phyloP scores from a whole-genome alignment of 176 grass and related monocot species.

The Hyparrhenia diplandra region DNA sequence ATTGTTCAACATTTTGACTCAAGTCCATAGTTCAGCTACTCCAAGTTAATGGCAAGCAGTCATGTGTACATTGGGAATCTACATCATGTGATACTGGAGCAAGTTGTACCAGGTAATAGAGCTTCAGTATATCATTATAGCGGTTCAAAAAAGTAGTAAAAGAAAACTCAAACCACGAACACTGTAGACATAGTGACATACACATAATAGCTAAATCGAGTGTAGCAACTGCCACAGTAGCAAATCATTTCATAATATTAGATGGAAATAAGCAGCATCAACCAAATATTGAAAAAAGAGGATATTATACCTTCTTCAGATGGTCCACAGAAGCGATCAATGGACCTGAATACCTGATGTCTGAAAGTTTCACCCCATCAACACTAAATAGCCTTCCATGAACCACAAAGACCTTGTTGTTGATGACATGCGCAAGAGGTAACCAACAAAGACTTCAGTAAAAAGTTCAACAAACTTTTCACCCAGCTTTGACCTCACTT shows the following conservation, averaged over 20 bases:
- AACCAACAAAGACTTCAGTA: conserved; percentile 89
- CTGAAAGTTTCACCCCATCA: conserved; percentile 92
- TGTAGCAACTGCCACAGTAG: not conserved
- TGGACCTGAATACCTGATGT: conserved; percentile 77
- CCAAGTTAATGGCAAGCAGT: not conserved
- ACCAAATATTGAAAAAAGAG: not conserved
- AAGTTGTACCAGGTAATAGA: conserved; percentile 1
- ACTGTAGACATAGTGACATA: no score
- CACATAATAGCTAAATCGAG: conserved; percentile 12
- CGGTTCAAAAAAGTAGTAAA: not conserved
- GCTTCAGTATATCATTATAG: not conserved
- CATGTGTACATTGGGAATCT: not conserved
- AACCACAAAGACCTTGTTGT: conserved; percentile 78
- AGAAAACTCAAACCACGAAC: not conserved
- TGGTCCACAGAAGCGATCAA: conserved; percentile 57
- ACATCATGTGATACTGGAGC: not conserved
- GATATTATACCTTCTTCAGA: conserved; percentile 84
- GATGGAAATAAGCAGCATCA: not conserved
- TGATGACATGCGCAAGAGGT: conserved; percentile 92
- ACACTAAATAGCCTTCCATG: conserved; percentile 95
- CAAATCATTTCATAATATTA: conserved; percentile 3
- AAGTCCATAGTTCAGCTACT: not conserved
- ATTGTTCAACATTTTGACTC: not conserved
- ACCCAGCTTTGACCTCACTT: conserved; percentile 76
- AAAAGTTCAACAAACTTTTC: conserved; percentile 89